These are phyloP conservation scores for Melastoma malabathricum DNA, from an alignment of 345 rosid species.

Conservation along the genomic window DNA sequence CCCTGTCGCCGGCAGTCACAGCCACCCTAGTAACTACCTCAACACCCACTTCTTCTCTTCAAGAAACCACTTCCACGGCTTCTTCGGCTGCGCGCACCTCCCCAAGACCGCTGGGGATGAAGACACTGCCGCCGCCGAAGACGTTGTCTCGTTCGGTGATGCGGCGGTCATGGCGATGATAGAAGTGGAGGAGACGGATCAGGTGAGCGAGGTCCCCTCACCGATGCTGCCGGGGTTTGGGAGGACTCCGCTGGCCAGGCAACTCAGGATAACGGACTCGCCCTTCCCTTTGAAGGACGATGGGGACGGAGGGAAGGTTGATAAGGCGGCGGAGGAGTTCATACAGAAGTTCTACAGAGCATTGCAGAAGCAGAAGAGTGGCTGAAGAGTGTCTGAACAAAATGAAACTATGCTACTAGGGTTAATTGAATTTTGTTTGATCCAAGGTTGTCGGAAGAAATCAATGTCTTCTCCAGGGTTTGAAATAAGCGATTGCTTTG, in stretches of 20 bases:
- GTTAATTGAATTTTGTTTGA: too few species aligned
- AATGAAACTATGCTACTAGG: too few species aligned
- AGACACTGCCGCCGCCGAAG: not conserved
- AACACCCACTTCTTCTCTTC: constrained; percentile 4
- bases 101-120: constrained; percentile 45
- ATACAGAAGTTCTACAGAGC: constrained; percentile 60
- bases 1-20: constrained; percentile 25
- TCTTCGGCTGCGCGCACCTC: constrained; percentile 50
- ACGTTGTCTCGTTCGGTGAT: constrained; percentile 11
- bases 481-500: too few species aligned
- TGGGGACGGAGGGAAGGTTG: constrained; percentile 37
- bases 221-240: constrained; percentile 78
- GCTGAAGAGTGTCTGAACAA: constrained; percentile 30
- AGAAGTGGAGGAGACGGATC: constrained; percentile 21
- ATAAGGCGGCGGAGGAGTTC: constrained; percentile 79
- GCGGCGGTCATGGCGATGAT: constrained; percentile 49
- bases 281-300: constrained; percentile 58
- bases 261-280: constrained; percentile 85
- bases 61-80: constrained; percentile 17
- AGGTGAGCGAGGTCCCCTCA: constrained; percentile 11
- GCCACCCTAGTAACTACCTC: constrained; percentile 20
- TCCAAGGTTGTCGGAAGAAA: too few species aligned
- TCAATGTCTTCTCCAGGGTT: too few species aligned
- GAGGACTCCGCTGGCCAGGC: constrained; percentile 62
- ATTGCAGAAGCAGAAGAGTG: constrained; percentile 38